phyloP scores from a whole-genome alignment of 192 early-diverging fungal species.

The Geranomyces variabilis region DNA sequence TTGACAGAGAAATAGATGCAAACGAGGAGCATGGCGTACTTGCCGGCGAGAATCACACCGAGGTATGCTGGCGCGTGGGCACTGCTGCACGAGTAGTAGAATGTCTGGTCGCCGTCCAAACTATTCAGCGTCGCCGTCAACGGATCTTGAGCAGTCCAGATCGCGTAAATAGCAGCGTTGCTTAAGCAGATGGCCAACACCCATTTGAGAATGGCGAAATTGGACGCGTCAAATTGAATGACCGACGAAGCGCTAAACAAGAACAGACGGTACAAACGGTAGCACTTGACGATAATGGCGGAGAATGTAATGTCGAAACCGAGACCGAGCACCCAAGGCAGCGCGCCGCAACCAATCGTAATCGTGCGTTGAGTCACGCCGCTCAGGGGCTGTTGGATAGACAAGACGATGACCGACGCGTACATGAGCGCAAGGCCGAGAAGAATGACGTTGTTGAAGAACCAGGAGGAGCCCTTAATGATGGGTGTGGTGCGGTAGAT shows the following conservation, averaged over 20 bases:
- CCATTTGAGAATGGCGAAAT: conserved; percentile 31
- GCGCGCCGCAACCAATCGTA: conserved; percentile 10
- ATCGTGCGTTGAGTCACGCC: conserved; percentile 9
- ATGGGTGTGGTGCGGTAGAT: conserved; percentile 30
- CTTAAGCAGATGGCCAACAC: conserved; percentile 22
- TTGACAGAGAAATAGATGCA: conserved; percentile 31
- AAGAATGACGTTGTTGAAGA: conserved; percentile 34
- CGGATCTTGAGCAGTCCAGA: conserved; percentile 28
- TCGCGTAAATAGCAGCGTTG: conserved; percentile 23
- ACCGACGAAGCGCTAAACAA: conserved; percentile 20
- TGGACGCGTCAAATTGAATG: conserved; percentile 28
- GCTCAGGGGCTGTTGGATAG: conserved; percentile 18
- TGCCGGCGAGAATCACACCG: conserved; percentile 16
- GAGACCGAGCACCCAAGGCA: conserved; percentile 33
- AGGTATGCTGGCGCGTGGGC: conserved; percentile 9
- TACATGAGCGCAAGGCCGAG: conserved; percentile 24
- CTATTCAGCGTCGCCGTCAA: conserved; percentile 15
- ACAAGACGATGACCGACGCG: conserved; percentile 14
- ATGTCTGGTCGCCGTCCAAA: conserved; percentile 26
- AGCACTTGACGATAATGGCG: conserved; percentile 34
- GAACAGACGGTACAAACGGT: conserved; percentile 32
- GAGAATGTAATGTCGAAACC: conserved; percentile 36
- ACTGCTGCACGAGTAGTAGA: conserved; percentile 24
- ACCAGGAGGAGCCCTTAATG: conserved; percentile 33
- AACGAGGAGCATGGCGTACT: conserved; percentile 27